These are phyloP conservation scores for Coniochaeta sp. DNA, from an alignment of 2,329 filamentous ascomycete genomes.

Conservation along the genomic window DNA sequence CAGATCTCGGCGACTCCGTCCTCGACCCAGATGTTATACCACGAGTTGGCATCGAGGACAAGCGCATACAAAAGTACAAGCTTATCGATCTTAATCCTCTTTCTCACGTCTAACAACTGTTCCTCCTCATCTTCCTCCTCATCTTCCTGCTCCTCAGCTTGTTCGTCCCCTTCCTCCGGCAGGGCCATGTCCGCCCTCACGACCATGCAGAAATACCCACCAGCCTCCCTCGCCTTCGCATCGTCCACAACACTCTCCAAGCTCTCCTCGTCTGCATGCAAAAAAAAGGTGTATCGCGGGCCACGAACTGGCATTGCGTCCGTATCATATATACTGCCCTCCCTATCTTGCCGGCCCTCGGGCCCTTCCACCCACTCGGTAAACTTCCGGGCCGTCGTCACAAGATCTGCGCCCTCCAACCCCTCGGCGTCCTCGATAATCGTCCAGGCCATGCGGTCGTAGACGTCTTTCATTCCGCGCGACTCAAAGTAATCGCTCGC, in stretches of 20 bases:
- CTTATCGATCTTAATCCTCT: not conserved
- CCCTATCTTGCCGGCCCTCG: not conserved
- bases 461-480: not conserved
- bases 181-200: not conserved
- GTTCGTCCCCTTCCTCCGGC: not conserved
- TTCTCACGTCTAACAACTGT: not conserved
- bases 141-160: not conserved
- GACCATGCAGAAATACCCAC: not conserved
- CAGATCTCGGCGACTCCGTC: not conserved
- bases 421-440: not conserved
- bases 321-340: not conserved
- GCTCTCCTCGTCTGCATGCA: not conserved
- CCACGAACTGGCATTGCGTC: not conserved
- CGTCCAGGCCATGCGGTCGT: not conserved
- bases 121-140: not conserved
- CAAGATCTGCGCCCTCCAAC: not conserved
- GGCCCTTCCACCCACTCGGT: not conserved
- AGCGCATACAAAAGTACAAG: not conserved
- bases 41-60: not conserved
- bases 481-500: not conserved
- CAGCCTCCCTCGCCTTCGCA: not conserved
- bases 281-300: not conserved
- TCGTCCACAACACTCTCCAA: slow-evolving; percentile 1
- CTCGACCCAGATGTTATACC: not conserved
- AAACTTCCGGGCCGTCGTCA: not conserved